These are phyloP conservation scores for Sporothrix mexicana DNA, from an alignment of 2,329 filamentous ascomycete species.

Conservation along the genomic window DNA sequence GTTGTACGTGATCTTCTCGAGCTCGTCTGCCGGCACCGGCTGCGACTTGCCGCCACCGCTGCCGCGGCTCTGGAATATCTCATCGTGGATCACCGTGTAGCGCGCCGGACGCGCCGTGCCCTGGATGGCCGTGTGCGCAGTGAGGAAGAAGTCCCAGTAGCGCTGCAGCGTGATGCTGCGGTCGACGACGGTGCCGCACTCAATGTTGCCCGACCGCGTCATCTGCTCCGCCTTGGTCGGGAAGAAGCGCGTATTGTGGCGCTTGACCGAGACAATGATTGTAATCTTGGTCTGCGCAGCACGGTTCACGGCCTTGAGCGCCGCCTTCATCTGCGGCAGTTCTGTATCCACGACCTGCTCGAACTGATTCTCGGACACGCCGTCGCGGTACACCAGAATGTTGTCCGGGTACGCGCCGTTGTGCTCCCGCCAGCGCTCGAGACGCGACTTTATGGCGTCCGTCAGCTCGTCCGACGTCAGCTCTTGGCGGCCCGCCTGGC, in stretches of 20 bases:
- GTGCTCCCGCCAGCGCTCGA: slow-evolving; percentile 67
- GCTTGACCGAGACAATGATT: slow-evolving; percentile 82
- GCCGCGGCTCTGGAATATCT: slow-evolving; percentile 61
- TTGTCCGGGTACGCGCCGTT: slow-evolving; percentile 67
- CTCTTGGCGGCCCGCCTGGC: slow-evolving; percentile 70
- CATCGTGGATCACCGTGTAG: slow-evolving; percentile 76
- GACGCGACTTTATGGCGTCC: slow-evolving; percentile 66
- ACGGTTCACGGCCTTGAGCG: slow-evolving; percentile 62
- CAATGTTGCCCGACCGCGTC: slow-evolving; percentile 66
- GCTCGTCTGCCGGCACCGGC: slow-evolving; percentile 62
- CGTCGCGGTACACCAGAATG: slow-evolving; percentile 85
- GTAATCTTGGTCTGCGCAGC: slow-evolving; percentile 62
- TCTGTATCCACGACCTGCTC: slow-evolving; percentile 69
- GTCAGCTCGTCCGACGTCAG: slow-evolving; percentile 68
- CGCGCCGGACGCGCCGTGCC: slow-evolving; percentile 80
- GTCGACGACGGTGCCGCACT: slow-evolving; percentile 82
- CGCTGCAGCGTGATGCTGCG: slow-evolving; percentile 77
- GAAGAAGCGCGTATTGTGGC: slow-evolving; percentile 88
- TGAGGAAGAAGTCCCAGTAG: slow-evolving; percentile 85
- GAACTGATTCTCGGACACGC: slow-evolving; percentile 88
- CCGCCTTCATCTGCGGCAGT: slow-evolving; percentile 67
- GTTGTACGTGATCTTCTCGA: slow-evolving; percentile 76
- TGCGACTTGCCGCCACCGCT: slow-evolving; percentile 41
- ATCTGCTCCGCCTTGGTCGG: slow-evolving; percentile 59
- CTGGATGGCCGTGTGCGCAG: slow-evolving; percentile 70